These are phyloP conservation scores for Groenewaldozyma auringiensis DNA, from an alignment of 1,139 yeast species.

Conservation along the genomic window DNA sequence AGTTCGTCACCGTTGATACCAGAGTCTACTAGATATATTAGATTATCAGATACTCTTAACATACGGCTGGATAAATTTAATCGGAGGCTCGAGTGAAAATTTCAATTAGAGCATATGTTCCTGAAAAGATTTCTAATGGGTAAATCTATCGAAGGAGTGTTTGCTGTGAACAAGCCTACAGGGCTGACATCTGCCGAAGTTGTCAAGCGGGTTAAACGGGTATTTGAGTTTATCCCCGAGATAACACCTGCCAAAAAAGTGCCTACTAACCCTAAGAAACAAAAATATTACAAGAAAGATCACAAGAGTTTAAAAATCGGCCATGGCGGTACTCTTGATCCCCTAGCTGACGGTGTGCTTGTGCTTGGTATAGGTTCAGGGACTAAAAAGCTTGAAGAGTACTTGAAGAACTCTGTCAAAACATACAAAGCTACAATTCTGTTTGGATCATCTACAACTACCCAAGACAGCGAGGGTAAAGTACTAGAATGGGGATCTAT, in stretches of 20 bases:
- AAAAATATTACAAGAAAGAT: slow-evolving; percentile 39
- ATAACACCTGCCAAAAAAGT: slow-evolving; percentile 40
- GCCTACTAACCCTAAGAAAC: slow-evolving; percentile 34
- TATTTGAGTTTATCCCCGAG: slow-evolving; percentile 50
- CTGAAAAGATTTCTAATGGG: neutral
- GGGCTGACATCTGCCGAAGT: slow-evolving; percentile 78
- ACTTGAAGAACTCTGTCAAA: slow-evolving; percentile 55
- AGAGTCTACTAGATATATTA: too few species aligned
- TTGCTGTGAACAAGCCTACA: slow-evolving; percentile 87
- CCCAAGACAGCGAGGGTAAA: slow-evolving; percentile 91
- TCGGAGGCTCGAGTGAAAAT: too few species aligned
- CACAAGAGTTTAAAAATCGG: slow-evolving; percentile 71
- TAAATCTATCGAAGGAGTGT: slow-evolving; percentile 47
- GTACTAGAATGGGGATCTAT: slow-evolving; percentile 52
- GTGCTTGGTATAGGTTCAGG: slow-evolving; percentile 89
- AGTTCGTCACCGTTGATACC: too few species aligned
- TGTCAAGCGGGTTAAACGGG: slow-evolving; percentile 53
- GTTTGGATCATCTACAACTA: slow-evolving; percentile 84
- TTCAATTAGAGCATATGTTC: too few species aligned
- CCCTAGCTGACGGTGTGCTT: slow-evolving; percentile 86
- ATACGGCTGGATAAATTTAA: too few species aligned
- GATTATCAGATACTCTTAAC: too few species aligned
- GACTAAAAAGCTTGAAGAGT: slow-evolving; percentile 69
- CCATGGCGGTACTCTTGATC: slow-evolving; percentile 97
- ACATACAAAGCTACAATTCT: slow-evolving; percentile 78